These are phyloP conservation scores for Filobasidium uniguttulatum DNA, from an alignment of 1,284 basidiomycete species.

Conservation along the genomic window DNA sequence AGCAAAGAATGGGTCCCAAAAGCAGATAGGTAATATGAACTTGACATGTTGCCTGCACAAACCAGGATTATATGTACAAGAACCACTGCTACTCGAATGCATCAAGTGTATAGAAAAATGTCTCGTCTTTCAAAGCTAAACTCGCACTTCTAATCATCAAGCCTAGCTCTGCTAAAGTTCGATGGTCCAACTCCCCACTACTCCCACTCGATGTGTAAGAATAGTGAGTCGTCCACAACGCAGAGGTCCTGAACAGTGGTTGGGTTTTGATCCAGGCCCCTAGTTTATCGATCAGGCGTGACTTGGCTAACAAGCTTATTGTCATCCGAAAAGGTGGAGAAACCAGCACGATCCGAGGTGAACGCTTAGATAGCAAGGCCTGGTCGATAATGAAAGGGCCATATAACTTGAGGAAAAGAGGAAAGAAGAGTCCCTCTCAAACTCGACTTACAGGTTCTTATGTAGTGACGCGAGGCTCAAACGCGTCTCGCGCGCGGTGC, in stretches of 20 bases:
- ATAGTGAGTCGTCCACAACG: not conserved
- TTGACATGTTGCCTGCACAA: no score
- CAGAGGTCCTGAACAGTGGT: no score
- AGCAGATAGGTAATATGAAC: no score
- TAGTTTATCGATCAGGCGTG: slow-evolving; percentile 1
- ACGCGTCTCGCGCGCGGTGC: no score
- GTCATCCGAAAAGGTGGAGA: not conserved
- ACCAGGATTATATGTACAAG: no score
- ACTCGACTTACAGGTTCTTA: no score
- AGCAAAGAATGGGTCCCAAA: no score
- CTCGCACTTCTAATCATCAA: not conserved
- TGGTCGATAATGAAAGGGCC: slow-evolving; percentile 1
- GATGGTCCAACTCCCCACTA: not conserved
- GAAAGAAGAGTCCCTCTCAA: no score
- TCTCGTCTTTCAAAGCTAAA: slow-evolving; percentile 1
- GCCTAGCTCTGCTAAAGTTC: slow-evolving; percentile 1
- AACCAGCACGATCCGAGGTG: no score
- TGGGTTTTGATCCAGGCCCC: not conserved
- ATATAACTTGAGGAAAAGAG: slow-evolving; percentile 1
- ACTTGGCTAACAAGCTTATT: not conserved
- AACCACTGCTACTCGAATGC: no score
- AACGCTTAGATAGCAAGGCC: not conserved
- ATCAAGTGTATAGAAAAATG: no score
- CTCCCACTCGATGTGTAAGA: not conserved
- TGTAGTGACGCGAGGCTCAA: no score